Base-by-base conservation (phyloP, 148 eudicot species). In the Hydrangea macrophylla region DNA sequence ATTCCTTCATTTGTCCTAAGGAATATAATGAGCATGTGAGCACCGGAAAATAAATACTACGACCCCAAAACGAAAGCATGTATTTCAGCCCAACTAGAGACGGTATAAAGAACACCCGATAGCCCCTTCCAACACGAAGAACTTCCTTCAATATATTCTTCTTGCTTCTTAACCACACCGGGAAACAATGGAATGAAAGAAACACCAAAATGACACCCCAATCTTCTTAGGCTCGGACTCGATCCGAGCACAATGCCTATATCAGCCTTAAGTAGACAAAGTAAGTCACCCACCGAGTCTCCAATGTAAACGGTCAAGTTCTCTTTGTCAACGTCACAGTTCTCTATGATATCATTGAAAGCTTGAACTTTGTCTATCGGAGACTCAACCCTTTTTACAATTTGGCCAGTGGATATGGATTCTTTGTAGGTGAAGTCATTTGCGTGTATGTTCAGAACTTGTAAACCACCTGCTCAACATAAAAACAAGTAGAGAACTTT, bases 221-320 rank as follows among this genome's bases (percentile, higher is more conserved):
- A 67, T 73, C 67, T 86, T 71, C 87, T 80, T 30, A 92, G 79
- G 77, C 94, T 92, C 54, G 86, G 55, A 69, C 96, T 92, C 64
- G 92, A 83, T 22, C 96, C 92, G 1, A 92, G 68, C 40, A 90
- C 92, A 31, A 92, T 86, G 11, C 98, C 98, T 27, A 92, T 73
- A 73, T 92, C 98, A 20, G 96, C 96, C 80, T 81, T 73, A 3
- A 92, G 96, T 57, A 92, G 83, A 74, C 98, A 92, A 62, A 92
- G 94, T 70, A 92, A 76, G 79, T 92, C 98, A 12, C 98, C 94
- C 53, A 92, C 83, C n/a, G 96, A 90, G 72, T 92, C 98, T 44
- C 98, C 96, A 2, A 92, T 82, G 67, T 90, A 90, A 40, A 92
- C 83, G 12, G 84, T 86, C 37, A 90, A 56, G 22, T 58, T 83